A percentile compares a stretch with the other conserved stretches of the same genome.
Conservation (phyloP, 2,329 filamentous ascomycete genomes). For the Pleurostoma richardsiae region DNA sequence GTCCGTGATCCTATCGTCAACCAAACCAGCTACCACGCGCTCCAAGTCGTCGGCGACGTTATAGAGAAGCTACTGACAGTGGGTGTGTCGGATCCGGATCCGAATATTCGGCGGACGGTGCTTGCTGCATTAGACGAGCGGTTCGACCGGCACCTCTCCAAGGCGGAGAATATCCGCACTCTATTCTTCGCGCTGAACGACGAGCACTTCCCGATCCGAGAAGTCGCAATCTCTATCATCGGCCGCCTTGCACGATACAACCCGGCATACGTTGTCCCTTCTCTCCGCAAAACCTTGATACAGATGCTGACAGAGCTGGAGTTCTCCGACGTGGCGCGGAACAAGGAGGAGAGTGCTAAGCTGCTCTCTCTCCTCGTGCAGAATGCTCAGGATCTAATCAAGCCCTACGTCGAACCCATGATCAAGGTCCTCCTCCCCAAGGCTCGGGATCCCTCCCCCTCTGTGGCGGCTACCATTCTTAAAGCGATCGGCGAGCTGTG, state of each 20-base stretch:
- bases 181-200: slow-evolving; percentile 95
- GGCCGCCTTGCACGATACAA: slow-evolving; percentile 87
- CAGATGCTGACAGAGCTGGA: slow-evolving; percentile 95
- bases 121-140: slow-evolving; percentile 84
- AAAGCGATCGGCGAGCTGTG: slow-evolving; percentile 92
- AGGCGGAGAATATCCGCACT: slow-evolving; percentile 94
- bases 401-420: slow-evolving; percentile 96
- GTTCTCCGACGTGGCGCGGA: slow-evolving; percentile 88
- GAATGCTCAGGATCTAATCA: slow-evolving; percentile 88
- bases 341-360: slow-evolving; percentile 94
- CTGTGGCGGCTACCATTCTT: slow-evolving; percentile 90
- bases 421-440: slow-evolving; percentile 92
- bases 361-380: slow-evolving; percentile 88
- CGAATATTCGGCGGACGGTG: slow-evolving; percentile 84
- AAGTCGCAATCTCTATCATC: slow-evolving; percentile 94
- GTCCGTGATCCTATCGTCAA: slow-evolving; percentile 96
- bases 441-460: slow-evolving; percentile 75
- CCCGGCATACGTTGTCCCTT: slow-evolving; percentile 95
- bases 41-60: slow-evolving; percentile 95
- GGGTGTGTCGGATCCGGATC: slow-evolving; percentile 85
- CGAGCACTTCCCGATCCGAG: slow-evolving; percentile 84
- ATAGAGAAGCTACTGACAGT: slow-evolving; percentile 96
- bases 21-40: slow-evolving; percentile 93
- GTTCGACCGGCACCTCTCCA: slow-evolving; percentile 94
- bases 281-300: slow-evolving; percentile 87